Percentiles rank a stretch among this genome's conserved stretches.
phyloP scores from a whole-genome alignment of 2,329 filamentous ascomycete species.

The Zymoseptoria brevis region DNA sequence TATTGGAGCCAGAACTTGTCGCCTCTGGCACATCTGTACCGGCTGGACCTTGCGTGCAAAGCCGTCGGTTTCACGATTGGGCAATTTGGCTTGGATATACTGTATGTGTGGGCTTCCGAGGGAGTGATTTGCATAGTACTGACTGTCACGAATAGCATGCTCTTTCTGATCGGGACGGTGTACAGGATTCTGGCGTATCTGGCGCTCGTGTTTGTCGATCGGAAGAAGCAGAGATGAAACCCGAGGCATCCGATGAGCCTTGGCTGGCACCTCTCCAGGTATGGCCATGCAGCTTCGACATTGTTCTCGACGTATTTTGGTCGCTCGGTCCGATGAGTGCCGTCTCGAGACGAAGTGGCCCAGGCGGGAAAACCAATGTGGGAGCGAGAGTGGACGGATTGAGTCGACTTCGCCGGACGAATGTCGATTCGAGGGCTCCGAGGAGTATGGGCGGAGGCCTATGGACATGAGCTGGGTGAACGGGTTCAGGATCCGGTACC shows the following conservation, averaged over 20 bases:
- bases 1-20: constrained; percentile 48
- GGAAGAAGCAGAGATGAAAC: constrained; percentile 22
- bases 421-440: not conserved
- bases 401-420: not conserved
- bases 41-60: constrained; percentile 40
- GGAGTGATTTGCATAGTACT: not conserved
- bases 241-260: not conserved
- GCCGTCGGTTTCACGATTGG: constrained; percentile 42
- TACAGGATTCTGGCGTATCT: constrained; percentile 25
- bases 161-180: constrained; percentile 21
- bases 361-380: not conserved
- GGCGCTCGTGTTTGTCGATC: constrained; percentile 18
- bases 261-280: not conserved
- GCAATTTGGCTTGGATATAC: constrained; percentile 37
- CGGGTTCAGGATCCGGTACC: not conserved
- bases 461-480: not conserved
- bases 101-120: not conserved
- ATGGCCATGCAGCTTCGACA: not conserved
- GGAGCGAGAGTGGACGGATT: not conserved
- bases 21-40: constrained; percentile 45
- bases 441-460: not conserved
- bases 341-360: not conserved
- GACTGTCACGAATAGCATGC: constrained; percentile 12
- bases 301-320: not conserved
- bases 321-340: too few relatives aligned